Conservation (phyloP, 805 yeast species). For the Nakazawaea sp. region DNA sequence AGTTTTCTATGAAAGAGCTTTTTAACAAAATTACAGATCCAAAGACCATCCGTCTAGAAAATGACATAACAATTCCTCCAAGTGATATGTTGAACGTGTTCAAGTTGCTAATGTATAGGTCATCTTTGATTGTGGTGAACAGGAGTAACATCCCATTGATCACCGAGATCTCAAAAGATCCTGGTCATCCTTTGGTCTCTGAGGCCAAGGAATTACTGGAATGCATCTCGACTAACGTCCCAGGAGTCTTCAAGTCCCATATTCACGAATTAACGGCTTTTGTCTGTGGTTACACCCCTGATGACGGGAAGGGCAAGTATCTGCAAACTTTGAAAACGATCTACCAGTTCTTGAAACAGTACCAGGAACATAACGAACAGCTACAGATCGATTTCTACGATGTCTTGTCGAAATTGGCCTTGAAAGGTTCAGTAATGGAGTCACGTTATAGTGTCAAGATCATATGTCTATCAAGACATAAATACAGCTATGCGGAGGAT, state of each 20-base stretch:
- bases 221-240: conserved; percentile 51
- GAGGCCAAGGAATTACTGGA: conserved; percentile 50
- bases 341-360: conserved; percentile 47
- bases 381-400: conserved; percentile 36
- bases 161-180: conserved; percentile 36
- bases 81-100: conserved; percentile 42
- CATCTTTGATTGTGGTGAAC: conserved; percentile 57
- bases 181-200: conserved; percentile 20
- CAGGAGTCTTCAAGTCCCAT: conserved; percentile 59
- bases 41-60: conserved; percentile 32
- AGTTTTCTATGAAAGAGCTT: conserved; percentile 59
- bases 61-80: conserved; percentile 11
- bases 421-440: conserved; percentile 48
- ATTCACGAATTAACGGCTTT: conserved; percentile 39
- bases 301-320: conserved; percentile 2
- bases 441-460: conserved; percentile 61
- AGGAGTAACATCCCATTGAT: conserved; percentile 53
- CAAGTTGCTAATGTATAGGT: conserved; percentile 52
- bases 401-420: conserved; percentile 37
- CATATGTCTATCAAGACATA: conserved; percentile 38
- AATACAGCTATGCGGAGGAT: conserved; percentile 30
- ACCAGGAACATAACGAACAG: conserved; percentile 37
- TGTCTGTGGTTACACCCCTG: conserved; percentile 19
- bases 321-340: conserved; percentile 48
- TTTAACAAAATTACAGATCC: conserved; percentile 46